A percentile compares a stretch with the other conserved stretches of the same genome.
Evolutionary conservation across 139 green algal species (phyloP).

Genomic region (Chlamydomonas schloesseri): DNA sequence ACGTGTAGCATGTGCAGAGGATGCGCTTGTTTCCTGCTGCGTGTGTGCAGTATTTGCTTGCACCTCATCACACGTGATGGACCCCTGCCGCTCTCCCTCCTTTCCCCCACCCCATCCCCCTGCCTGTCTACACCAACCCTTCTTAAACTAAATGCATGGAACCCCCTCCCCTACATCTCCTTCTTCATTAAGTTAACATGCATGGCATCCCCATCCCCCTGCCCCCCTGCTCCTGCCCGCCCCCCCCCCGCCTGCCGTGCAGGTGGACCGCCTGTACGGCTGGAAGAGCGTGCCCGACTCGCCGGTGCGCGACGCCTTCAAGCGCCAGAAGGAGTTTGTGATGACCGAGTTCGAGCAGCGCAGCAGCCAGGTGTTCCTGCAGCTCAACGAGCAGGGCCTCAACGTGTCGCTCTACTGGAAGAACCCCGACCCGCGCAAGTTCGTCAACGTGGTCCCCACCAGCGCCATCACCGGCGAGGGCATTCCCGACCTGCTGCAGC

Average conservation of each 20-base stretch:
- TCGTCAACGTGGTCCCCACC: constrained; percentile 97
- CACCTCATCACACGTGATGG: no score
- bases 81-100: no score
- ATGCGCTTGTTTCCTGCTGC: no score
- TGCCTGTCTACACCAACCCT: no score
- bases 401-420: constrained; percentile 98
- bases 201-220: no score
- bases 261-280: constrained; percentile 93
- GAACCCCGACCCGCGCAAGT: constrained; percentile 90
- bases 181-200: no score
- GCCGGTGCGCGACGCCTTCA: constrained; percentile 85
- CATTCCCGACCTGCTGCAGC: constrained; percentile 68
- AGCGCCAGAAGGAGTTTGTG: constrained; percentile 80
- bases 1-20: no score
- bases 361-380: constrained; percentile 41
- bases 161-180: no score
- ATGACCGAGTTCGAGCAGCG: constrained; percentile 74
- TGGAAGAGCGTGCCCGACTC: constrained; percentile 88
- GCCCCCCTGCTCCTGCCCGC: no score
- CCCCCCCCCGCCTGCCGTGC: background rate
- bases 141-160: no score
- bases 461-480: constrained; percentile 94
- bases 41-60: no score
- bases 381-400: constrained; percentile 86
- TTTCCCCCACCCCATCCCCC: no score